Base-by-base conservation (phyloP, 2,329 filamentous ascomycete species). In the Colletotrichum truncatum region DNA sequence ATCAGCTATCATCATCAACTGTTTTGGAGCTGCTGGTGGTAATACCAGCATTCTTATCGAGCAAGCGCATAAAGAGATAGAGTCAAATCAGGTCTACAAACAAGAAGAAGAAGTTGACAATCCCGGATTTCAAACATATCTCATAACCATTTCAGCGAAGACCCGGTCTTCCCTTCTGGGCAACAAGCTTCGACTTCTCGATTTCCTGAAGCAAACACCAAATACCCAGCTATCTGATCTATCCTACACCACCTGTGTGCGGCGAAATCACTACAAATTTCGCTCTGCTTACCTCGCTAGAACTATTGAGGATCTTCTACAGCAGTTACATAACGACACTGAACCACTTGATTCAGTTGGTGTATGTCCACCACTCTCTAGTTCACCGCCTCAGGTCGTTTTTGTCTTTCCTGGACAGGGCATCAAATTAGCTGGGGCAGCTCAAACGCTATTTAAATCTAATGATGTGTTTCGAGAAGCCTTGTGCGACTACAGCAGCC, bases 21-120 rank as follows among this genome's bases (percentile, higher is more conserved):
- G 84, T 73, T 87, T 86, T 67, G 79, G 79, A 48, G 86, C 86
- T n/a, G 84, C 85, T 16, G 86, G 86, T 49, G 85, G 85, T 9
- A 89, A 89, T 69, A 86, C 84, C 4, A 80, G 80, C 8, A 70
- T 88, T 28, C 68, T 86, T 6, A 59, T 88, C 10, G 82, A 86
- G 67, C 83, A 86, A 64, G 79, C 72, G 0, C 80, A 82, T 2
- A 52, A 56, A 46, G 57, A n/a, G n/a, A n/a, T n/a, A n/a, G n/a
- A n/a, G n/a, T n/a, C n/a, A n/a, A n/a, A n/a, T n/a, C n/a, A n/a
- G n/a, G n/a, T n/a, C n/a, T n/a, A n/a, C n/a, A n/a, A n/a, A n/a
- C n/a, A n/a, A n/a, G n/a, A n/a, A n/a, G n/a, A n/a, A n/a, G n/a
- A n/a, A n/a, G n/a, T n/a, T n/a, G n/a, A n/a, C n/a, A n/a, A n/a